Evolutionary conservation across 2,329 filamentous ascomycete genomes (phyloP), one percentile per base, ranked within the genome.

Genomic region (Alternaria panax): DNA sequence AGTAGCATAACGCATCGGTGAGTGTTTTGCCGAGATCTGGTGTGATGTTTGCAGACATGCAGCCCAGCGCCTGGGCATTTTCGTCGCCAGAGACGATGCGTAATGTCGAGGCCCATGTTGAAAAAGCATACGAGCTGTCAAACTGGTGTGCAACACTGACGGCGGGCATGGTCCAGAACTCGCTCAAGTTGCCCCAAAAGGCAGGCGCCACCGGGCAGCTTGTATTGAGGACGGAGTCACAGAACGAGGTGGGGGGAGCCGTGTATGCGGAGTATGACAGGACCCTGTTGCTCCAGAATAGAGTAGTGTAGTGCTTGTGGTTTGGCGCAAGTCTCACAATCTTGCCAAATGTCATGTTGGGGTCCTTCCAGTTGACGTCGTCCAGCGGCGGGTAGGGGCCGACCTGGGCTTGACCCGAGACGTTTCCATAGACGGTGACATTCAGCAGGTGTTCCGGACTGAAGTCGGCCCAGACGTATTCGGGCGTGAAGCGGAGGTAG

Each of bases 381-480:
- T 84, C 78, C 18, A 84, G 78, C 0, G 86, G 70, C 32, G 92
- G 92, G 53, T 92, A 85, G 2, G 78, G 60, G n/a, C 82, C 80
- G 12, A 79, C 73, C 2, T 83, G 82, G 43, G 85, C 83, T 51
- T 89, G 87, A 46, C 95, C 95, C 8, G 90, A 91, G 28, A 98
- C 92, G 78, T 98, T 97, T 51, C 93, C 94, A 82, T 92, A 98
- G 46, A 97, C 86, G 1, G 88, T 95, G 55, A 97, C 82, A 63
- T 86, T 88, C 48, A 99, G 83, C 40, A 84, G 86, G 73, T 93
- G 87, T 51, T 81, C 84, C 5, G 85, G 76, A 63, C 85, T 80
- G 14, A 96, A 96, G 20, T 81, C 80, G 57, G 92, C 94, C 70
- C 91, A 88, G 57, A 95, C 86, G 67, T 86, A 88, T 34, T 89